Evolutionary conservation across 331 rosid species (phyloP), one percentile per base, ranked within the genome.

Genomic region (Arachis monticola): DNA sequence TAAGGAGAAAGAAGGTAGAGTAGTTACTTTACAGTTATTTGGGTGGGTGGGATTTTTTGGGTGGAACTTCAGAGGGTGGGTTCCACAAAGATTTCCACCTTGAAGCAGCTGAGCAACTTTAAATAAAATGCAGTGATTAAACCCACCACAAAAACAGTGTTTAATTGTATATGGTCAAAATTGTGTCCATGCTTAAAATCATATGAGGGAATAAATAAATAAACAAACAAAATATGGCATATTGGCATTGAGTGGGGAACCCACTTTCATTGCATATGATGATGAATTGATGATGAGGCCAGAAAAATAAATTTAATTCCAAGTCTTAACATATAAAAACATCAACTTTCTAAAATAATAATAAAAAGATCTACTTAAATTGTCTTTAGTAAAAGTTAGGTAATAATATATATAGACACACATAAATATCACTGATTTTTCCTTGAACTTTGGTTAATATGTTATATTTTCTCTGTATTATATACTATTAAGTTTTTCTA

Each of bases 241-340:
- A 61, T 66, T 85, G 83, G n/a, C 69, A 61, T 57, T 72, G 82
- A 79, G 88, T 84, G 92, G 96, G 84, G 80, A 83, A 78, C 87
- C 83, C 90, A 88, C 90, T 88, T 79, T 74, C 79, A 70, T 77
- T 79, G 12, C 75, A 74, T 56, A 14, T 72, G 69, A 84, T 68
- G 77, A 84, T 68, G 77, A 27, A 27, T 27, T 27, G 30, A 87
- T 60, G 72, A 84, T 78, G 83, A 67, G 64, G 56, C 61, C 2
- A 48, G 77, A 47, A 62, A 73, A 77, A 69, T 48, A 56, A 48
- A 68, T 30, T 45, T 78, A 51, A 69, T 62, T 56, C 70, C 59
- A 44, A 22, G 7, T 64, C 17, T 22, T 63, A n/a, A 8, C 0
- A 27, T 27, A 27, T 42, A 22, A 53, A 22, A 10, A 7, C 6